phyloP scores from a whole-genome alignment of 306 rosid genomes.

The Luffa acutangula region DNA sequence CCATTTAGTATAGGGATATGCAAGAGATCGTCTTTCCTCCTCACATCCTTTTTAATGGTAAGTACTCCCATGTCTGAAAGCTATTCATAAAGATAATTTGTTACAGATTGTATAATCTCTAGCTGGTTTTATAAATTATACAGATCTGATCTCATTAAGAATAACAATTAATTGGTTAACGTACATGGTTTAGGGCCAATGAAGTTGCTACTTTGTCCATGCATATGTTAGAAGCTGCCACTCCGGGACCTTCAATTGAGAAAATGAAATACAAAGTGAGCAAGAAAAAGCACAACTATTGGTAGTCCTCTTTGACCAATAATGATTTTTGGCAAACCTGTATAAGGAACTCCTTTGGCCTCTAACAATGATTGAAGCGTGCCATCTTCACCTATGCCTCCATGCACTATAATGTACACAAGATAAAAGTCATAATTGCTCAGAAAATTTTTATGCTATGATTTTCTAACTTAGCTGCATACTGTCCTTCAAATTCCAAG shows the following conservation, averaged over 20 bases:
- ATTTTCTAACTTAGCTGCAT: not conserved
- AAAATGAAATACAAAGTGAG: constrained; percentile 5
- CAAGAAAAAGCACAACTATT: constrained; percentile 6
- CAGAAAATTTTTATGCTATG: not conserved
- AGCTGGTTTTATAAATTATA: not conserved
- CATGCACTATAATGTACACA: constrained; percentile 58
- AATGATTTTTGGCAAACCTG: constrained; percentile 42
- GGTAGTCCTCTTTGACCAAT: not conserved
- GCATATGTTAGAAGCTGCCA: constrained; percentile 65
- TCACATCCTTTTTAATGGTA: constrained; percentile 63
- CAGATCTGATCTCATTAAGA: not conserved
- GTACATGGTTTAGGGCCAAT: constrained; percentile 62
- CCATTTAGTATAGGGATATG: constrained; percentile 30
- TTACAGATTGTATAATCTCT: not conserved
- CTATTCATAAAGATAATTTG: constrained; percentile 31
- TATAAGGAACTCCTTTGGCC: constrained; percentile 72
- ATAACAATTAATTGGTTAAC: constrained; percentile 14
- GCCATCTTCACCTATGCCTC: constrained; percentile 99
- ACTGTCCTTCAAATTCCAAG: not conserved
- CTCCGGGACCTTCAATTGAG: constrained; percentile 65
- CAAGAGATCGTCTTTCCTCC: constrained; percentile 41
- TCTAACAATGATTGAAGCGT: constrained; percentile 80
- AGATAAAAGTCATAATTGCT: constrained; percentile 14
- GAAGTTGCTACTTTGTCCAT: constrained; percentile 97
- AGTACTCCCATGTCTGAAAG: constrained; percentile 67